Base-by-base conservation (phyloP, 2,329 filamentous ascomycete species). In the Lasiodiplodia citricola region DNA sequence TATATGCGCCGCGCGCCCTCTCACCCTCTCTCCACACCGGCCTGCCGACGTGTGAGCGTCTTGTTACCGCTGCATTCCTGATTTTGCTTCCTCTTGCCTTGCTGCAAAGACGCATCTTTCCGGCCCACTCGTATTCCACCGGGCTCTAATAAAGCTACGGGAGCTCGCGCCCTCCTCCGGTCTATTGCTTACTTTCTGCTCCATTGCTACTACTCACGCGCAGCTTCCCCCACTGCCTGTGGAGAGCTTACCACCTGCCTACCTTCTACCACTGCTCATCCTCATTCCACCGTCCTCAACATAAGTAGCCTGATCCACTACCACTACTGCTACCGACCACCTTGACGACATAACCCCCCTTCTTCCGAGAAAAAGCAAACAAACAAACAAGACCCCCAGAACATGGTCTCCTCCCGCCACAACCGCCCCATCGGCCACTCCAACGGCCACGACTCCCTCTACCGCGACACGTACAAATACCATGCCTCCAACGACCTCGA, bases 381-480 rank as follows among this genome's bases (percentile, higher is more conserved):
- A 16, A 35, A 56, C 28, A 16, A 31, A 31, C 50, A 52, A 10
- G n/a, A 25, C n/a, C 57, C n/a, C 23, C 21, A 44, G 3, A 23
- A n/a, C 28, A 64, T 64, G 60, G 60, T 64, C 18, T 52, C 60
- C n/a, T 52, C 60, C n/a, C 60, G 60, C 47, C 60, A 64, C 37
- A 55, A 56, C 51, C 50, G 44, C 21, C 28, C 28, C 28, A 16
- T 21, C 60, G 44, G 16, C 60, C 38, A 44, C 25, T 5, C 21
- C 44, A 28, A 65, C 60, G 37, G 5, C 18, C 28, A 50, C 60
- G 11, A 5, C 47, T 23, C 28, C n/a, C 23, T 56, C 51, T 21
- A 44, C 7, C 44, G 44, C 52, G 23, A 18, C 23, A 7, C 11
- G 11, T 28, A 56, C 63, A 47, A 66, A 23, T 21, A 56, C 52